Base-by-base conservation (phyloP, 2,329 filamentous ascomycete species). In the Epichloe gansuensis region DNA sequence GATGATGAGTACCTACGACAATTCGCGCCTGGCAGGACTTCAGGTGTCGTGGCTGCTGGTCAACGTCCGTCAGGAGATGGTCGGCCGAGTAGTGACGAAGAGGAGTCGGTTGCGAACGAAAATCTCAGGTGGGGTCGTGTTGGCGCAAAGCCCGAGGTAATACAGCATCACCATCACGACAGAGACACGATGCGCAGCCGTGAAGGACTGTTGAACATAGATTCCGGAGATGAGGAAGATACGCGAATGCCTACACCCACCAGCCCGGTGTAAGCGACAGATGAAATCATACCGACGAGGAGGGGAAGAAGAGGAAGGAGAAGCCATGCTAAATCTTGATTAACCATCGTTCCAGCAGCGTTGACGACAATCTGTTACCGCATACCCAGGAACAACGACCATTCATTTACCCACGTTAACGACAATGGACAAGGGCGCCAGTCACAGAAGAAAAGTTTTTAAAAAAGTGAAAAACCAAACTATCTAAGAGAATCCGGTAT, bases 1-100 rank as follows among this genome's bases (percentile, higher is more conserved):
- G 84, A 89, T 55, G 88, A 91, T 55, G 87, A 93, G 60, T 89
- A 89, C 60, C 76, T 90, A 55, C 80, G 77, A 78, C 57, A 67
- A 63, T 46, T 72, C 55, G 60, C 65, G 8, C 63, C 63, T 4
- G 58, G 61, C 39, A 60, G 61, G 34, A 58, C 58, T 35, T 60
- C 61, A 49, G 58, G 54, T 43, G 54, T 54, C 54, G 56, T 59
- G 51, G 59, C 65, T 17, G 60, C 63, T 38, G 66, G 69, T 21
- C 69, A 72, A 17, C 75, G 31, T n/a, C 7, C 71, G 5, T 75
- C 75, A 2, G 75, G 71, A 3, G 75, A 77, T 39, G 73, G 73
- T n/a, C 71, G 72, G 42, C 71, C 74, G 13, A 82, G 79, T 52
- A 81, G 80, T 60, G 81, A 82, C 53, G 80, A 81, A 51, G 78